Conservation (phyloP, 1,284 basidiomycete species). For the Papiliotrema fonsecae region DNA sequence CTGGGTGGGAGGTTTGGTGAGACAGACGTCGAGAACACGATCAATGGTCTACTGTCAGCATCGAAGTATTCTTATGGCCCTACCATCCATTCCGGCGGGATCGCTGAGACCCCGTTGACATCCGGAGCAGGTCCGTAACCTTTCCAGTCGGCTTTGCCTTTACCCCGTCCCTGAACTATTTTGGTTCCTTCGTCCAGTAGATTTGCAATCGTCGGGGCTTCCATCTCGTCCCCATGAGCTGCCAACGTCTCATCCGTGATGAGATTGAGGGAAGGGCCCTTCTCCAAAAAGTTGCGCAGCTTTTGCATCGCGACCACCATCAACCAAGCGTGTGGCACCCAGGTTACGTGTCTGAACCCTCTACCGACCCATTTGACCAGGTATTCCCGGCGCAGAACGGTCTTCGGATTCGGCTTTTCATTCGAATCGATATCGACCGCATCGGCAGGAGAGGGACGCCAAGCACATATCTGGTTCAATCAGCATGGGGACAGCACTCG, state of each 20-base stretch:
- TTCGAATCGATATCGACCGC: conserved; percentile 54
- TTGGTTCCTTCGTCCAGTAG: conserved; percentile 34
- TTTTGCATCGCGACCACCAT: conserved; percentile 58
- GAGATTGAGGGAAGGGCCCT: conserved; percentile 66
- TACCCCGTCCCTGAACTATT: conserved; percentile 2
- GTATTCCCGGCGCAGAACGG: conserved; percentile 71
- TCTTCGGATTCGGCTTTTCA: conserved; percentile 57
- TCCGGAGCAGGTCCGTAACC: conserved; percentile 46
- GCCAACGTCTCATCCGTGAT: conserved; percentile 49
- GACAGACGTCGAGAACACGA: conserved; percentile 67
- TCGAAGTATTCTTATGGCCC: conserved; percentile 11
- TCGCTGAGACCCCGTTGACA: conserved; percentile 61
- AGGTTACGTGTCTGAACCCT: conserved; percentile 67
- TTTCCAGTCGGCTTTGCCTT: conserved; percentile 16
- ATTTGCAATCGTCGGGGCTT: conserved; percentile 34
- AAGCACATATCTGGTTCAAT: conserved; percentile 71
- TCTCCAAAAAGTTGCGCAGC: conserved; percentile 68
- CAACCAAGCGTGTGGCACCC: conserved; percentile 90
- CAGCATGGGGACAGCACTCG: background rate
- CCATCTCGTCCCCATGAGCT: conserved; percentile 46
- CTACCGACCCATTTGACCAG: conserved; percentile 78
- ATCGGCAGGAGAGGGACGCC: conserved; percentile 69
- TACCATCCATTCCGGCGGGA: conserved; percentile 55
- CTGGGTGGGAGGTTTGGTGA: conserved; percentile 34
- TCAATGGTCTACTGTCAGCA: conserved; percentile 57